Evolutionary conservation across 352 stramenopile genomes (phyloP).

Genomic region (Phytophthora pisi): DNA sequence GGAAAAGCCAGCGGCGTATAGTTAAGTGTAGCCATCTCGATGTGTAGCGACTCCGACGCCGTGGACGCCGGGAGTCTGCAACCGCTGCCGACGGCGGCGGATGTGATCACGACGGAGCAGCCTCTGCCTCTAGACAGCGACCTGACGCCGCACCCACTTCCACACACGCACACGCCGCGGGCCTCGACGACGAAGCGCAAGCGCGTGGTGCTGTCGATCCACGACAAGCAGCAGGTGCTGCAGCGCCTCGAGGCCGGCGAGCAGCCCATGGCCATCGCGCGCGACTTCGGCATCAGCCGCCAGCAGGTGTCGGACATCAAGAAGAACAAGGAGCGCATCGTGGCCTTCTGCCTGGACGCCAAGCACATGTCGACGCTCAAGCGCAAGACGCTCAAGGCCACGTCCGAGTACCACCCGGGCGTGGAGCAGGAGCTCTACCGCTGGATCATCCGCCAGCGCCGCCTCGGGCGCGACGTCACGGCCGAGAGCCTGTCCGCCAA

Average conservation of each 20-base stretch:
- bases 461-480: slow-evolving; percentile 51
- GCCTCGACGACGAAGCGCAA: slow-evolving; percentile 65
- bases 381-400: slow-evolving; percentile 76
- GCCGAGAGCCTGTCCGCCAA: slow-evolving; percentile 57
- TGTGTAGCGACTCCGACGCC: background rate
- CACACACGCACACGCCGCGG: background rate
- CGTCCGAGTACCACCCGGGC: slow-evolving; percentile 72
- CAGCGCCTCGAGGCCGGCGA: slow-evolving; percentile 73
- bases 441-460: slow-evolving; percentile 78
- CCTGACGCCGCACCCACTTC: too few relatives aligned
- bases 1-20: too few relatives aligned
- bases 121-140: too few relatives aligned
- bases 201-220: slow-evolving; percentile 82
- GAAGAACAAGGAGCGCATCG: slow-evolving; percentile 82
- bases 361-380: slow-evolving; percentile 74
- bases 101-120: too few relatives aligned
- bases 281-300: slow-evolving; percentile 70
- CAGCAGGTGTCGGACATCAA: slow-evolving; percentile 90
- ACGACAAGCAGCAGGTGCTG: slow-evolving; percentile 86
- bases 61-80: background rate
- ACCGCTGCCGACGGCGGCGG: too few relatives aligned
- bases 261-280: slow-evolving; percentile 64
- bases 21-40: background rate
- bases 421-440: slow-evolving; percentile 86
- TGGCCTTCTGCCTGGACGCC: slow-evolving; percentile 77